phyloP scores from a whole-genome alignment of 208 protist species.

The Acanthamoeba rhysodes region DNA sequence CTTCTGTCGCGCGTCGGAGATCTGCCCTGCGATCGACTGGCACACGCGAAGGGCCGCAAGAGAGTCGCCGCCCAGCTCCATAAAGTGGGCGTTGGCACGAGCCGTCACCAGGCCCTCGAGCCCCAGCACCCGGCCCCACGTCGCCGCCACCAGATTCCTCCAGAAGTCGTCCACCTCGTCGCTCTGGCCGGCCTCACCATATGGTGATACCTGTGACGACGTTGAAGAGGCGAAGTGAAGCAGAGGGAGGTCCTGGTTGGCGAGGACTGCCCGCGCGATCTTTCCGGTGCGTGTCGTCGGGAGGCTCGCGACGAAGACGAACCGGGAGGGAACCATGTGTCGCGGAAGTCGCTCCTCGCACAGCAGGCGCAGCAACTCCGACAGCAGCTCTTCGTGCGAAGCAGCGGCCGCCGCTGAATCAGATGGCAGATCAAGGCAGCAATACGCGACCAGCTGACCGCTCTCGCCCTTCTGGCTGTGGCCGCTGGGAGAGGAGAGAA shows the following conservation, averaged over 20 bases:
- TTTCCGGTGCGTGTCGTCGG: slow-evolving; percentile 39
- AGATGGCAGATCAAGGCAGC: not conserved
- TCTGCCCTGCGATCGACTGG: not conserved
- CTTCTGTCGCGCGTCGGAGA: not conserved
- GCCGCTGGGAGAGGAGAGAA: not conserved
- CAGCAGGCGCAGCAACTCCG: slow-evolving; percentile 46
- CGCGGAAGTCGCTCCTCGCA: slow-evolving; percentile 54
- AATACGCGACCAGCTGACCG: slow-evolving; percentile 57
- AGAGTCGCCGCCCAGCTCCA: slow-evolving; percentile 66
- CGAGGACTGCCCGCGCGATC: slow-evolving; percentile 8
- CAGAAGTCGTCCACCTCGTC: not conserved
- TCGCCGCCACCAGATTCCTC: not conserved
- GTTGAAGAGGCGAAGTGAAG: not conserved
- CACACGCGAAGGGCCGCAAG: slow-evolving; percentile 58
- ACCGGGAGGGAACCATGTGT: slow-evolving; percentile 68
- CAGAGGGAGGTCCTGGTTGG: slow-evolving; percentile 26
- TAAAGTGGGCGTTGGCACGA: not conserved
- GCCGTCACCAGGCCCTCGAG: slow-evolving; percentile 1
- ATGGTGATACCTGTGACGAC: not conserved
- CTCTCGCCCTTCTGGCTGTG: not conserved
- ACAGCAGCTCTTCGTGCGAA: not conserved
- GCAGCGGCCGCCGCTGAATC: not conserved
- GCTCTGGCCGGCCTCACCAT: not conserved
- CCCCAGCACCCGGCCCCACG: slow-evolving; percentile 10
- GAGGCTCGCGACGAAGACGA: not conserved